Evolutionary conservation across 305 asterid genomes (phyloP), one percentile per base, ranked within the genome.

Genomic region (Plantago coronopus): DNA sequence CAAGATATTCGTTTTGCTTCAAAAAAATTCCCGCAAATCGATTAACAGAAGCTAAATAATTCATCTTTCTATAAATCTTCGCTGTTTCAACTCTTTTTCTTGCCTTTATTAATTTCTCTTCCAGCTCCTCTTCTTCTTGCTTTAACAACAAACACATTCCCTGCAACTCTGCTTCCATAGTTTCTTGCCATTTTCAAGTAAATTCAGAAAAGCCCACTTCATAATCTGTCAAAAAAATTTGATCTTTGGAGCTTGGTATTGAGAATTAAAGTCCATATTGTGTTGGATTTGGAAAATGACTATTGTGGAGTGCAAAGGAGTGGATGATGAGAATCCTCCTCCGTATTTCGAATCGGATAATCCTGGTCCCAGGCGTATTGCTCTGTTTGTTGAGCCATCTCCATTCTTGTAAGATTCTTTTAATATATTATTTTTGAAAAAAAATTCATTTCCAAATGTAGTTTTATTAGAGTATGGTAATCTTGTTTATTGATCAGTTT

Each of bases 321-420:
- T 78, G 21, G 95, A 77, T 29, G 80, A 77, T 69, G 95, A 85
- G 49, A 74, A 60, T 12, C 78, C 94, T 46, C 87, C 94, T 62
- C 83, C 83, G 23, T 48, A 68, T 69, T 49, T 85, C 71, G 96
- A 83, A 56, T 70, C 83, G 44, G 95, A 87, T 79, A 67, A 54
- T 76, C 74, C 90, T 10, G 82, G 62, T 68, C 94, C 97, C 22
- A 78, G 86, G 67, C 96, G 99, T 58, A 93, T 94, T 76, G 99
- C 90, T 70, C 88, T 94, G 27, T 94, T 89, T 71, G 95, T 94
- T 64, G 99, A 94, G 83, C 99, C 99, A 17, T 94, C 99, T 69
- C 99, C 99, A 62, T 94, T 94, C 66, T 75, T 97, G 99, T 94
- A 78, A 89, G 99, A 73, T 42, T 66, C 38, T 62, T 27, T 7